Evolutionary conservation across 2,329 filamentous ascomycete genomes (phyloP), one percentile per base, ranked within the genome.

Genomic region (Fusarium avenaceum): DNA sequence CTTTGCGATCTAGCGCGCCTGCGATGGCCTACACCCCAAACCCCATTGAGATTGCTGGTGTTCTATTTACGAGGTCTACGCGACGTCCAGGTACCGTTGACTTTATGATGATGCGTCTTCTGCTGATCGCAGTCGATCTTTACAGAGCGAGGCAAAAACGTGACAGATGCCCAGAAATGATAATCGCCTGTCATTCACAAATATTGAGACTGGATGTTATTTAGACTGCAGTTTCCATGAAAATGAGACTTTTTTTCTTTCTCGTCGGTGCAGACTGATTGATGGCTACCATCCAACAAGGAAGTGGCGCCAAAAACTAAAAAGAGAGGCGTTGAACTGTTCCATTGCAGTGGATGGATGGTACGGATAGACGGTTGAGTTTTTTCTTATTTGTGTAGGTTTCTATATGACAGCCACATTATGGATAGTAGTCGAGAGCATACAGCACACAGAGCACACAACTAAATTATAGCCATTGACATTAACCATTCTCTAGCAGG

Each of bases 121-220:
- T 57, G 57, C 49, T 66, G 66, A 66, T 66, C 63, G n/a, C 43
- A 28, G 61, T 43, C 45, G 47, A 54, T 55, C 65, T 42, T 48
- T 51, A 32, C n/a, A 61, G 39, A 24, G 30, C 39, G 44, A 68
- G 59, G 59, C 35, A 53, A 53, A 60, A 50, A 11, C 43, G 44
- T 69, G 65, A 68, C 65, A 32, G 53, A 51, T 57, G 55, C 60
- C 60, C 50, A 68, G 65, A 67, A 52, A 39, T 55, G 58, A 64
- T 38, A 40, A 19, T 17, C 50, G 39, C 28, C 40, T 49, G 38
- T 57, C 17, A 45, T 46, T 57, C 51, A 30, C 28, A 35, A 22
- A 43, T 22, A 45, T 35, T 35, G 26, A 30, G 35, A 32, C 15
- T 39, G 32, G 20, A 28, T n/a, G 10, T 26, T 38, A 22, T 47